Base-by-base conservation (phyloP, 768 basidiomycete species). In the Clathrus columnatus region DNA sequence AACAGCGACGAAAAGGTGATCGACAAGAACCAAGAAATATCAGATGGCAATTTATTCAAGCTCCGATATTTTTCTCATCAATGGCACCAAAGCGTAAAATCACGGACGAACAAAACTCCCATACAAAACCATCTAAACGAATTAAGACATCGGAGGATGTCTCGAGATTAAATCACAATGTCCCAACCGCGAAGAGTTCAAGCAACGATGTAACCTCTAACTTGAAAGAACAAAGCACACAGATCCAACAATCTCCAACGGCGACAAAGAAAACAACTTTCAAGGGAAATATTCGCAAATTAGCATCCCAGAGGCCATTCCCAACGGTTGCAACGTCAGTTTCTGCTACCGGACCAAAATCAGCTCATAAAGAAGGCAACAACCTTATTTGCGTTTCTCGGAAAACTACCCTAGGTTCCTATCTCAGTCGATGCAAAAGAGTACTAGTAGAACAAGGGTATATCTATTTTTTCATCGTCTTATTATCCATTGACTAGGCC, bases 381-480 rank as follows among this genome's bases (percentile, higher is more conserved):
- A 90, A 89, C 61, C 72, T 80, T 61, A 83, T 92, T 51, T 89
- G 87, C 58, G 57, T 92, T 59, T 85, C 87, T 59, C 85, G 90
- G 45, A 87, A 83, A 64, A 87, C 85, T 1, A 70, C 78, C 32
- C 65, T 92, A 5, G 83, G 81, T 30, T 75, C 78, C 51, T 92
- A 92, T 65, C 76, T 92, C 67, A 73, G 84, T 53, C 78, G 86
- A 47, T 91, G 90, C 67, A 89, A 87, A 62, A 76, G 82, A 57
- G 68, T 84, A 26, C 68, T 91, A 45, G 63, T 89, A 45, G 78
- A 82, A 44, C 82, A 91, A 59, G 89, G 86, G 83, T 89, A 63
- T 45, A 79, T 64, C 10, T 43, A 24, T 20, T 28, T 45, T 32
- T 7, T 50, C 21, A 53, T 20, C 47, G 4, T 45, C 5, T 48